A percentile compares a stretch with the other conserved stretches of the same genome.
These are phyloP conservation scores for Pouteria campechiana DNA, from an alignment of 179 eudicot genomes.

Conservation along the genomic window DNA sequence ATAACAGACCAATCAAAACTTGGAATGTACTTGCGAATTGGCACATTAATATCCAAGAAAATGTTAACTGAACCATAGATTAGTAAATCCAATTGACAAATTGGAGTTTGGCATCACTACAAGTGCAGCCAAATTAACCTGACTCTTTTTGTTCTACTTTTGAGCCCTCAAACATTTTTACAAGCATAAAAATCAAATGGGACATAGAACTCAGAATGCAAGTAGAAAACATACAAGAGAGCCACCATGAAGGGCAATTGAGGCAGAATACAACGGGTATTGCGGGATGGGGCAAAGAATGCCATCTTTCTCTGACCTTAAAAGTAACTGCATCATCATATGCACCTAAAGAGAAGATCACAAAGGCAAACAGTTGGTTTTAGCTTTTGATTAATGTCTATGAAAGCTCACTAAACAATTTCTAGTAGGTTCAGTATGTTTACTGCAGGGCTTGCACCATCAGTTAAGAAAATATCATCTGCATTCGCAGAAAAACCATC, in stretches of 20 bases:
- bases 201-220: too few relatives aligned
- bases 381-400: too few relatives aligned
- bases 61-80: too few relatives aligned
- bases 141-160: too few relatives aligned
- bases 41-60: too few relatives aligned
- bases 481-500: conserved; percentile 87
- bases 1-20: too few relatives aligned
- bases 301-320: conserved; percentile 83
- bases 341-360: conserved; percentile 44
- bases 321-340: conserved; percentile 93
- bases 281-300: conserved; percentile 96
- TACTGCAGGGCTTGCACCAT: conserved; percentile 70
- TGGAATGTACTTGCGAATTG: too few relatives aligned
- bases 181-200: too few relatives aligned
- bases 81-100: too few relatives aligned
- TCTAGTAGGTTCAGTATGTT: not conserved
- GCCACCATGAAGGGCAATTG: conserved; percentile 97
- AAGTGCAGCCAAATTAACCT: too few relatives aligned
- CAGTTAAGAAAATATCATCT: conserved; percentile 85
- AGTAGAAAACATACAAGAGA: conserved; percentile 51
- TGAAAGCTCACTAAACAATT: not conserved
- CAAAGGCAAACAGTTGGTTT: not conserved
- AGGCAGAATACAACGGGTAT: conserved; percentile 93
- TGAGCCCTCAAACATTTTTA: too few relatives aligned
- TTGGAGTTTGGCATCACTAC: too few relatives aligned